A percentile compares a stretch with the other conserved stretches of the same genome.
These are phyloP conservation scores for Capronia epimyces DNA, from an alignment of 2,329 filamentous ascomycete genomes.

Conservation along the genomic window DNA sequence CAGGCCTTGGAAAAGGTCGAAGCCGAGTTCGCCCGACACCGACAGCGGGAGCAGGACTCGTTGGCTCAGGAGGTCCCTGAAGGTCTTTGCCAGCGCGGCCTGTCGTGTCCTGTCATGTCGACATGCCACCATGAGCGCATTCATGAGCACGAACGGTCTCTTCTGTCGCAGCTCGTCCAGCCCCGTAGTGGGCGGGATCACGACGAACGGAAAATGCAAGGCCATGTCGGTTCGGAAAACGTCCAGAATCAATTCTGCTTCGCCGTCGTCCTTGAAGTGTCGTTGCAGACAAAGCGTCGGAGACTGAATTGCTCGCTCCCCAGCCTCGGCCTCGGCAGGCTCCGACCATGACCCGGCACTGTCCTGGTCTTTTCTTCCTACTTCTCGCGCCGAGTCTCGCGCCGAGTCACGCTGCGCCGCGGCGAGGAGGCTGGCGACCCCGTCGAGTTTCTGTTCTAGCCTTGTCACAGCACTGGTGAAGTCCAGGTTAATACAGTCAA, in stretches of 20 bases:
- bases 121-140: conserved; percentile 32
- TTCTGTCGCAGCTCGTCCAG: conserved; percentile 23
- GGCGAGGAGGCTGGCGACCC: conserved; percentile 29
- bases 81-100: conserved; percentile 29
- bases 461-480: conserved; percentile 28
- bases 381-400: not conserved
- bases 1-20: conserved; percentile 40
- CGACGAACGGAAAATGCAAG: conserved; percentile 31
- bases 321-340: too few species aligned
- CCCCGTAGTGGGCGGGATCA: conserved; percentile 21
- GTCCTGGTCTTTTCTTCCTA: too few species aligned
- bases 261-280: conserved; percentile 6
- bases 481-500: too few species aligned
- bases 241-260: conserved; percentile 21
- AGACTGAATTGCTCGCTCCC: too few species aligned
- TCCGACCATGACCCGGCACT: too few species aligned
- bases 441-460: conserved; percentile 31
- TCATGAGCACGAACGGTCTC: conserved; percentile 36
- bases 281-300: conserved; percentile 7
- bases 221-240: conserved; percentile 23
- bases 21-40: conserved; percentile 34
- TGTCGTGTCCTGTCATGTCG: conserved; percentile 29
- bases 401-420: conserved; percentile 8
- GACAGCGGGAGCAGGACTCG: conserved; percentile 33
- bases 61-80: conserved; percentile 31